Evolutionary conservation across 1,284 basidiomycete genomes (phyloP).

Genomic region (Sanghuangporus weigelae): DNA sequence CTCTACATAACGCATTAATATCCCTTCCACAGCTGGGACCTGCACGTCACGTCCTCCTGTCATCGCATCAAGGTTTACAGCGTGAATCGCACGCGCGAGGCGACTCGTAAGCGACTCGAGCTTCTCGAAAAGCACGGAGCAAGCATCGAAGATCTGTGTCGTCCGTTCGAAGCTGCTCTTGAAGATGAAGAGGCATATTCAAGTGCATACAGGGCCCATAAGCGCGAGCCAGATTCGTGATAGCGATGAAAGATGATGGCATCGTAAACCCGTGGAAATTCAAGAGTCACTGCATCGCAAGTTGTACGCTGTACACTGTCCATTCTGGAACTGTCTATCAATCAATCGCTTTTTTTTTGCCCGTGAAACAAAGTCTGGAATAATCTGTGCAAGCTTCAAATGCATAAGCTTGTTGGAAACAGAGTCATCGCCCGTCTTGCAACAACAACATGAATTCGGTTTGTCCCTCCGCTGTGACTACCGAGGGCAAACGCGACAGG

Average conservation of each 20-base stretch:
- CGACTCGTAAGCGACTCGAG: conserved; percentile 37
- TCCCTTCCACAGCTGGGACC: conserved; percentile 38
- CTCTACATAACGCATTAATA: neutral
- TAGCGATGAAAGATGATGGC: neutral
- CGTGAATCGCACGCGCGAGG: conserved; percentile 40
- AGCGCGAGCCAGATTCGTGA: conserved; percentile 29
- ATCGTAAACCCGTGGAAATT: too few species aligned
- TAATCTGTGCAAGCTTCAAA: too few species aligned
- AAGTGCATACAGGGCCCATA: conserved; percentile 29
- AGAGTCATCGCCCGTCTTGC: too few species aligned
- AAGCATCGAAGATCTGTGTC: conserved; percentile 26
- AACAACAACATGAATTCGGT: too few species aligned
- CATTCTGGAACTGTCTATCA: too few species aligned
- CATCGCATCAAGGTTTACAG: conserved; percentile 52
- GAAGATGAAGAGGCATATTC: conserved; percentile 37
- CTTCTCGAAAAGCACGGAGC: conserved; percentile 36
- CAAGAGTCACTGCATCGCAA: too few species aligned
- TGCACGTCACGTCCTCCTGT: conserved; percentile 51
- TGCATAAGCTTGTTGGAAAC: too few species aligned
- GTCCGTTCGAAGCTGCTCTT: conserved; percentile 36
- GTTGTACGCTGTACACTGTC: too few species aligned
- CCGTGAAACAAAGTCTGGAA: too few species aligned
- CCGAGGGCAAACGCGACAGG: too few species aligned
- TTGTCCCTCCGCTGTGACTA: too few species aligned
- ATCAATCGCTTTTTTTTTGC: too few species aligned